Conservation (phyloP, 2,329 filamentous ascomycete species). For the Fusarium dlaminii region DNA sequence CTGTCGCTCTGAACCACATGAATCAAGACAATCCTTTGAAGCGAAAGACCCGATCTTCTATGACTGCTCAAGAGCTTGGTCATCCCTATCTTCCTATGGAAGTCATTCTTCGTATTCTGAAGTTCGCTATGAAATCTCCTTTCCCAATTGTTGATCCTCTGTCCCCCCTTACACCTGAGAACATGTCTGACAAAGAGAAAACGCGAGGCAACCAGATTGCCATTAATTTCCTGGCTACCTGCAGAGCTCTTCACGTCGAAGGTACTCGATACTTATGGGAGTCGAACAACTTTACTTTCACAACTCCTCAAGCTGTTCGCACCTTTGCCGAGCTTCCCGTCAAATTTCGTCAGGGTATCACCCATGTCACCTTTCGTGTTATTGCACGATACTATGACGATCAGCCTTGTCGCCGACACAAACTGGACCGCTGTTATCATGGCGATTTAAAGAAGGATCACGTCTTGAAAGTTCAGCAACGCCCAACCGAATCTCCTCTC, state of each 20-base stretch:
- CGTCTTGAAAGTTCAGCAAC: constrained; percentile 53
- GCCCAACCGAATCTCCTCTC: constrained; percentile 56
- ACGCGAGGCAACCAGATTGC: constrained; percentile 58
- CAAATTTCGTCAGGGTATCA: constrained; percentile 55
- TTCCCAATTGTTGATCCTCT: constrained; percentile 65
- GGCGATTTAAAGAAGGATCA: constrained; percentile 54
- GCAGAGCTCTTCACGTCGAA: constrained; percentile 59
- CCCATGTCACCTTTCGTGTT: constrained; percentile 60
- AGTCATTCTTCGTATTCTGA: constrained; percentile 61
- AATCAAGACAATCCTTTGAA: constrained; percentile 45
- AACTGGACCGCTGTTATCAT: constrained; percentile 55
- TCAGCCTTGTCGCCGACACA: constrained; percentile 52
- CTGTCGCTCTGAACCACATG: constrained; percentile 47
- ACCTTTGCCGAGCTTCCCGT: constrained; percentile 59
- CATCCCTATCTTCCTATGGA: constrained; percentile 61
- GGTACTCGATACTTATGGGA: constrained; percentile 61
- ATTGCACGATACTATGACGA: constrained; percentile 67
- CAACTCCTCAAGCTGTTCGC: constrained; percentile 59
- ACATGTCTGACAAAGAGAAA: constrained; percentile 56
- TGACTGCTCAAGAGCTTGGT: constrained; percentile 42
- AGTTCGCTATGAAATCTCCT: constrained; percentile 59
- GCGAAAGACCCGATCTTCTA: constrained; percentile 48
- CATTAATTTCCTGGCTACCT: constrained; percentile 63
- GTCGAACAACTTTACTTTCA: constrained; percentile 65
- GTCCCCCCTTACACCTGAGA: constrained; percentile 54